Percentiles rank a stretch among this genome's conserved stretches.
Evolutionary conservation across 257 asterid genomes (phyloP).

Genomic region (Forsythia suspensa): DNA sequence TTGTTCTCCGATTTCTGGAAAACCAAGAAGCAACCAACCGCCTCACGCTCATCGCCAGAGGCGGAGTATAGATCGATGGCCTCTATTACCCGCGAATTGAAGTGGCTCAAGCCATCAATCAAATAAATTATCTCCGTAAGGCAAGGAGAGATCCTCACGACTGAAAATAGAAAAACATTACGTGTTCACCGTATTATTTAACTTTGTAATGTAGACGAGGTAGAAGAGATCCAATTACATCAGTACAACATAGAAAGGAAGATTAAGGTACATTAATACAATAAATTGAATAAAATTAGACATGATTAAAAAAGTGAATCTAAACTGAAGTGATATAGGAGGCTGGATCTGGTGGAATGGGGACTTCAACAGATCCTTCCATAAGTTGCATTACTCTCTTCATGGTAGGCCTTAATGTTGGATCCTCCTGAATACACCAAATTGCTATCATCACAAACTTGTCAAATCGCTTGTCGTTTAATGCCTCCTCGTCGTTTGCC

Average conservation of each 20-base stretch:
- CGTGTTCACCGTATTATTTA: neutral
- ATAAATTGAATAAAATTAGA: too few species aligned
- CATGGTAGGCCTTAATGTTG: conserved; percentile 37
- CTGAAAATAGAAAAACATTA: neutral
- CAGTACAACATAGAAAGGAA: neutral
- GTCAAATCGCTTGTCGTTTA: conserved; percentile 19
- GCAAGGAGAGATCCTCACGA: neutral
- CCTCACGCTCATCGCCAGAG: neutral
- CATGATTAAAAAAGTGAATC: too few species aligned
- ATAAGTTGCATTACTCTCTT: conserved; percentile 33
- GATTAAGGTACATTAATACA: neutral
- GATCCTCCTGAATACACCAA: conserved; percentile 43
- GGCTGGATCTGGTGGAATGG: neutral
- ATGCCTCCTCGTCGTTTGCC: conserved; percentile 24
- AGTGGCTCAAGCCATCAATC: neutral
- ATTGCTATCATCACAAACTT: conserved; percentile 33
- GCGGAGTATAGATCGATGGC: neutral
- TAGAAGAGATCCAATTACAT: too few species aligned
- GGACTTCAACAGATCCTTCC: conserved; percentile 29
- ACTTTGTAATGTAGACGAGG: neutral
- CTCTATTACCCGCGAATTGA: too few species aligned
- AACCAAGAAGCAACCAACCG: neutral
- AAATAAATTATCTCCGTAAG: neutral
- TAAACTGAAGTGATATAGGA: too few species aligned
- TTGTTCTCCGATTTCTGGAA: neutral